A percentile compares a stretch with the other conserved stretches of the same genome.
These are phyloP conservation scores for Diplocarpon mali DNA, from an alignment of 2,329 filamentous ascomycete genomes.

Conservation along the genomic window DNA sequence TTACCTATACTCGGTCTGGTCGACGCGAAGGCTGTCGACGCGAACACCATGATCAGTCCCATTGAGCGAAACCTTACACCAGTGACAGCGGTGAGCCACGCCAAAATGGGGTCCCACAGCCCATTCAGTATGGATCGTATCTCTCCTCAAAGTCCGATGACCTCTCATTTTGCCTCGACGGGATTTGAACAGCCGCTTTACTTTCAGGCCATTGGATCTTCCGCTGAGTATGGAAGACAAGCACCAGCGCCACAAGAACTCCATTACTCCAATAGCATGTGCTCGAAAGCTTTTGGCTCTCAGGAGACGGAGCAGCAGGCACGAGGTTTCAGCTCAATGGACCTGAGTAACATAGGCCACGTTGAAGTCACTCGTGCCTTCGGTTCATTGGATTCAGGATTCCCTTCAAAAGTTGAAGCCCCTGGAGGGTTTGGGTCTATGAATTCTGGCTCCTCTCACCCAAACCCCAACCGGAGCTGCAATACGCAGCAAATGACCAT, in stretches of 20 bases:
- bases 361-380: constrained; percentile 15
- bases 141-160: constrained; percentile 18
- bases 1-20: constrained; percentile 63
- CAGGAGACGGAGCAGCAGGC: constrained; percentile 16
- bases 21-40: constrained; percentile 38
- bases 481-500: constrained; percentile 10
- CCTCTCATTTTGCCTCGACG: constrained; percentile 14
- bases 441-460: constrained; percentile 12
- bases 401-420: constrained; percentile 16
- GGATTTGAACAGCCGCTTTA: constrained; percentile 15
- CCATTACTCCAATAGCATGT: constrained; percentile 16
- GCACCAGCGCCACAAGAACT: constrained; percentile 11
- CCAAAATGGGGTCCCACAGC: constrained; percentile 21
- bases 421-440: constrained; percentile 15
- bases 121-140: constrained; percentile 21
- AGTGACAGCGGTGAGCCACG: constrained; percentile 17
- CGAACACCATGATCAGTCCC: constrained; percentile 57
- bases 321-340: constrained; percentile 13
- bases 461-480: constrained; percentile 15
- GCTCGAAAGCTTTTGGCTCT: constrained; percentile 11
- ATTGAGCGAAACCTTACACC: constrained; percentile 36
- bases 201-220: constrained; percentile 12
- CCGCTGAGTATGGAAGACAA: constrained; percentile 14
- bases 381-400: constrained; percentile 12
- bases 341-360: constrained; percentile 8